Evolutionary conservation across 2,329 filamentous ascomycete species (phyloP), one percentile per base, ranked within the genome.

Genomic region (Aspergillus uvarum): DNA sequence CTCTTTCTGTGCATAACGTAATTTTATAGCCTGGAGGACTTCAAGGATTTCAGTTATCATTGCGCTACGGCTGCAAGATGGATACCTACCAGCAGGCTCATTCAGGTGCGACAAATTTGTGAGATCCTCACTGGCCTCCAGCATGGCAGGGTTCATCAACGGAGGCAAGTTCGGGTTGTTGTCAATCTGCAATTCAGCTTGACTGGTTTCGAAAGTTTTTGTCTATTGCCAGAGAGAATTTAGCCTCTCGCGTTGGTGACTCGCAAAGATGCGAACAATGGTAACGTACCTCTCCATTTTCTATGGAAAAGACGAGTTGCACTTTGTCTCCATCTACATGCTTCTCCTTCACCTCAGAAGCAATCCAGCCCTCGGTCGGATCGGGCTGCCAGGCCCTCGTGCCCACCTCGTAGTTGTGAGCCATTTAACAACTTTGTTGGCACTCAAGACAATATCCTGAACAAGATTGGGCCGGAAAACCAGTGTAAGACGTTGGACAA

Each of bases 351-450:
- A 99, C 90, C 83, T 98, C 93, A 51, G 95, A 97, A 75, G 93
- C 90, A 77, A 99, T 87, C 94, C 95, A 99, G 80, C 95, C 95
- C 80, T 99, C 94, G 63, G 91, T 91, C 76, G 87, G 82, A 82
- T 99, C 95, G 71, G 95, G 93, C 85, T 98, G 95, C 95, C 95
- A 99, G 76, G 93, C 95, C 86, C 92, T 88, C 72, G 94, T 98
- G 75, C 94, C 95, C 74, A 97, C 87, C 84, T 98, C 93, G 82
- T 96, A 98, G 76, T 87, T 91, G 80, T 96, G 90, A 82, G 92
- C 91, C 93, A 96, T 72, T 59, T 63, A 59, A 59, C 55, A 42
- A 51, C n/a, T 19, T 44, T 44, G 16, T 19, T 19, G 38, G 12
- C 38, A 19, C 14, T 44, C n/a, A 19, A 44, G 38, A 44, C 16